These are phyloP conservation scores for Debaryomyces castellii DNA, from an alignment of 805 yeast species.

Conservation along the genomic window DNA sequence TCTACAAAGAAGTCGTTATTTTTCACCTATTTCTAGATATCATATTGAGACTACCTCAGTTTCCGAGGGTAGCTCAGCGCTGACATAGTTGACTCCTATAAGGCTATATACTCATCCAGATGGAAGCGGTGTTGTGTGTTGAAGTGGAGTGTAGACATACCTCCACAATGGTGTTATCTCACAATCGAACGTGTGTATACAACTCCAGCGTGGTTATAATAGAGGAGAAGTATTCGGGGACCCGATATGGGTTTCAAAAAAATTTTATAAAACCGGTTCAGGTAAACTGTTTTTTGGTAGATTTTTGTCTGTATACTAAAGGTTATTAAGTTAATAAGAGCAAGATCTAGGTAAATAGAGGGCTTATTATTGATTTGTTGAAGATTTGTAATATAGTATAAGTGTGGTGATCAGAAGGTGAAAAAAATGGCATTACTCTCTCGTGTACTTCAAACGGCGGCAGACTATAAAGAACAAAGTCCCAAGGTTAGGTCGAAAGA, in stretches of 20 bases:
- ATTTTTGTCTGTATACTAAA: neutral
- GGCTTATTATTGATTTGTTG: neutral
- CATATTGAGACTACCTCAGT: neutral
- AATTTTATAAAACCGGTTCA: neutral
- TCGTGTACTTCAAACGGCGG: slow-evolving; percentile 16
- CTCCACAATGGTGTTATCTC: neutral
- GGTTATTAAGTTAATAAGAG: neutral
- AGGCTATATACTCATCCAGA: no score
- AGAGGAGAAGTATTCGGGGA: neutral
- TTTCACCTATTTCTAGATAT: neutral
- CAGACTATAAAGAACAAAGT: neutral
- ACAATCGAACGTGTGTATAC: neutral
- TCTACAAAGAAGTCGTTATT: neutral
- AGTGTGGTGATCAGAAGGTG: neutral
- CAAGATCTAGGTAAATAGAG: neutral
- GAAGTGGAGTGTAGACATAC: neutral
- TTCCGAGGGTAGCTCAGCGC: neutral
- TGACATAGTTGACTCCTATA: no score
- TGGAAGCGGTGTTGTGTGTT: no score
- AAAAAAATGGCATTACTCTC: slow-evolving; percentile 20
- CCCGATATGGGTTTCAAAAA: neutral
- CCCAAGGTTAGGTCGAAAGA: neutral
- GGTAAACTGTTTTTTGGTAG: neutral
- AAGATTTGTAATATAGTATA: neutral
- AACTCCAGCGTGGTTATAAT: neutral